phyloP scores from a whole-genome alignment of 768 basidiomycete genomes.

The Suillus luteus region DNA sequence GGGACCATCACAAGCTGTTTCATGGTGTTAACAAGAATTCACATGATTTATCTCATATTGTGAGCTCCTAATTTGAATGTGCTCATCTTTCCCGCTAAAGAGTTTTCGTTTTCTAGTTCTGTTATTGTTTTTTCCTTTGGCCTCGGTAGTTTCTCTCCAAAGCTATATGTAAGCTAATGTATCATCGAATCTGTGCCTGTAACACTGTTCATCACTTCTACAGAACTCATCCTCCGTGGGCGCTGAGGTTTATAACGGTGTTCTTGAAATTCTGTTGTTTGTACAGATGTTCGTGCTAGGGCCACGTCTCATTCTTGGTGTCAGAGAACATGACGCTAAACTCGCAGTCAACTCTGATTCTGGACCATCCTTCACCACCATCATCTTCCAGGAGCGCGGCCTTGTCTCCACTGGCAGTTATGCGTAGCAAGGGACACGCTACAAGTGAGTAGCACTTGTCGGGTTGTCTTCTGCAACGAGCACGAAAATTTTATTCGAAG shows the following conservation, averaged over 20 bases:
- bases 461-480: constrained; percentile 1
- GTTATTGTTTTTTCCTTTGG: neutral
- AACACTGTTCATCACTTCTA: neutral
- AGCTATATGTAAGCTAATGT: neutral
- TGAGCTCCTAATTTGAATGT: neutral
- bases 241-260: neutral
- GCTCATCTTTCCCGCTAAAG: neutral
- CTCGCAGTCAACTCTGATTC: neutral
- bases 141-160: neutral
- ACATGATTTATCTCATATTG: neutral
- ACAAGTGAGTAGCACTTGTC: neutral
- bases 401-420: neutral
- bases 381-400: constrained; percentile 2
- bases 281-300: constrained; percentile 2
- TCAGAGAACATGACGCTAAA: neutral
- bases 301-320: neutral
- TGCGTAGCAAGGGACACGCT: neutral
- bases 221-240: neutral
- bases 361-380: neutral
- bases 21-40: neutral
- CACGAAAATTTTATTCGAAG: neutral
- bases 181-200: neutral
- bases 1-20: neutral
- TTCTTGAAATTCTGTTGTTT: neutral
- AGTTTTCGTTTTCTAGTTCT: neutral